Conservation (phyloP, 2,329 filamentous ascomycete species). For the Pyricularia pennisetigena region DNA sequence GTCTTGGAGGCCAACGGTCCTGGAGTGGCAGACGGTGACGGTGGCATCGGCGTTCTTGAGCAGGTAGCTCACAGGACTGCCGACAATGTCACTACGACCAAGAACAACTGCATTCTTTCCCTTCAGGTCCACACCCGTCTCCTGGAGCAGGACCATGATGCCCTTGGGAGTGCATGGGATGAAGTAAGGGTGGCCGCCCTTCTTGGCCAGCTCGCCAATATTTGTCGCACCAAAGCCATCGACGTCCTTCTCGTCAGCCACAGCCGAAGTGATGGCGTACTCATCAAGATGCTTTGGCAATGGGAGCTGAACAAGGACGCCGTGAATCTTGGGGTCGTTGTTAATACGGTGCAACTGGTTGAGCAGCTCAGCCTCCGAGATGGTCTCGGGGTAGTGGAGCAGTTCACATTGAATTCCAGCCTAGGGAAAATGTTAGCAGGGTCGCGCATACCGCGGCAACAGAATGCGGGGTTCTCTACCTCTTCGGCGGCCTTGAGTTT, state of each 20-base stretch:
- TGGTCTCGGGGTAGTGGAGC: conserved; percentile 70
- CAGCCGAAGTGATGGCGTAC: conserved; percentile 79
- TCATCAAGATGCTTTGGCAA: conserved; percentile 85
- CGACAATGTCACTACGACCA: conserved; percentile 93
- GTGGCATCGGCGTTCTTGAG: conserved; percentile 94
- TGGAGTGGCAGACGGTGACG: conserved; percentile 91
- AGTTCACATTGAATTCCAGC: conserved; percentile 85
- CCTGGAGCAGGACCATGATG: conserved; percentile 84
- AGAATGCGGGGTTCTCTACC: conserved; percentile 35
- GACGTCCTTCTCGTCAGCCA: conserved; percentile 91
- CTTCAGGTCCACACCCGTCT: conserved; percentile 70
- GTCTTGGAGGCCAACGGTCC: conserved; percentile 62
- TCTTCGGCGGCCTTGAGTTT: conserved; percentile 95
- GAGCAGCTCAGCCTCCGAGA: conserved; percentile 77
- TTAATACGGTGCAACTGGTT: conserved; percentile 75
- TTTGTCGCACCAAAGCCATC: conserved; percentile 92
- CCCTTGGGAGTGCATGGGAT: conserved; percentile 94
- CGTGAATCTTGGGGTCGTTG: conserved; percentile 77
- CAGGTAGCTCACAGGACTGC: conserved; percentile 91
- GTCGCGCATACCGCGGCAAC: not conserved
- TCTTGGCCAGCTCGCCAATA: conserved; percentile 94
- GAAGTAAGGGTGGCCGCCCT: conserved; percentile 81
- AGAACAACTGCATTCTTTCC: conserved; percentile 94
- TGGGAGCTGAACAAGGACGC: conserved; percentile 88
- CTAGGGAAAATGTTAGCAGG: conserved; percentile 29